Conservation (phyloP, 192 early-diverging fungal genomes). For the Dissophora ornata region DNA sequence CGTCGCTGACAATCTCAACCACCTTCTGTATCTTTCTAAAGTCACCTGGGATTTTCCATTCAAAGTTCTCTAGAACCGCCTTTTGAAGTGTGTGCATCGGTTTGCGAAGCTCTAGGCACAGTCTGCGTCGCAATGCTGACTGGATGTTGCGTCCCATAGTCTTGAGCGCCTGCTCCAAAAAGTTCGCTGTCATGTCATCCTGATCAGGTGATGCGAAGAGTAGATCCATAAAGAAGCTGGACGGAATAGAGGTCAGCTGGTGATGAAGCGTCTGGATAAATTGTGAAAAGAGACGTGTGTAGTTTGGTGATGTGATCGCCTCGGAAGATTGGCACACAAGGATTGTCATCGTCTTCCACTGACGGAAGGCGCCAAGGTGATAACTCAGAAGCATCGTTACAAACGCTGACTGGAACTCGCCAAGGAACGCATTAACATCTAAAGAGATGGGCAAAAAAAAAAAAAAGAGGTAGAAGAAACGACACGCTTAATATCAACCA, state of each 20-base stretch:
- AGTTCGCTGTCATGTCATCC: constrained; percentile 38
- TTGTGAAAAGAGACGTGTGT: constrained; percentile 9
- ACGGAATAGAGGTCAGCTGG: constrained; percentile 38
- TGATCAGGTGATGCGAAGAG: constrained; percentile 35
- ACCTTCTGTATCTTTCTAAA: constrained; percentile 51
- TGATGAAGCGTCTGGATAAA: constrained; percentile 34
- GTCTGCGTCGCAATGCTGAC: constrained; percentile 56
- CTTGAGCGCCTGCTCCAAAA: constrained; percentile 41
- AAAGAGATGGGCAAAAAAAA: neutral
- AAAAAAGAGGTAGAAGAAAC: constrained; percentile 14
- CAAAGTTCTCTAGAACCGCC: constrained; percentile 66
- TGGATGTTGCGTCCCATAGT: constrained; percentile 44
- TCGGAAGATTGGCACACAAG: constrained; percentile 53
- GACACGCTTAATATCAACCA: too few species aligned
- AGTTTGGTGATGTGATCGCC: constrained; percentile 19
- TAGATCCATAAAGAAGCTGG: constrained; percentile 49
- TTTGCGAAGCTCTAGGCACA: constrained; percentile 47
- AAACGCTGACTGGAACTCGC: constrained; percentile 79
- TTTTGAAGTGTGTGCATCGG: constrained; percentile 61
- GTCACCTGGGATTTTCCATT: constrained; percentile 73
- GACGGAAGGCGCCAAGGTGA: constrained; percentile 55
- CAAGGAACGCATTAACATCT: constrained; percentile 67
- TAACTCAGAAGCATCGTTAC: constrained; percentile 64
- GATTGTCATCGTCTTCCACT: constrained; percentile 72
- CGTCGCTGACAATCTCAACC: constrained; percentile 30